Conservation (phyloP, 306 rosid genomes). For the Senna siamea region DNA sequence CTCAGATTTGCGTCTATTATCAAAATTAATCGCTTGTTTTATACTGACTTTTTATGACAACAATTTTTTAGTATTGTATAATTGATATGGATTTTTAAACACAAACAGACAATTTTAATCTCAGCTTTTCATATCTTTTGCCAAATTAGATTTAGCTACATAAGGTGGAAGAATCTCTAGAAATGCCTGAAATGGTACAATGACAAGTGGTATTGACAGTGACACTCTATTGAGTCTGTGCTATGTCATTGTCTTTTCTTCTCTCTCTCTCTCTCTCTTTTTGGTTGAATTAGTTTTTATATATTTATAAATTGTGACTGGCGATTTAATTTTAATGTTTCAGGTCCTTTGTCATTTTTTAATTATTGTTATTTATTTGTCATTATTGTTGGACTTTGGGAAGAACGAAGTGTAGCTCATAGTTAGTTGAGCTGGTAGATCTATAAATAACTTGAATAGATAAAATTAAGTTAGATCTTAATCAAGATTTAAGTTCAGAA, state of each 20-base stretch:
- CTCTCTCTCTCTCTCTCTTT: not conserved
- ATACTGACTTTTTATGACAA: too few species aligned
- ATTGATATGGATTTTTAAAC: too few species aligned
- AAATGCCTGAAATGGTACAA: slow-evolving; percentile 27
- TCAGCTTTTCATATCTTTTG: too few species aligned
- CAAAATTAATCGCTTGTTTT: not conserved
- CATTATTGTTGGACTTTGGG: not conserved
- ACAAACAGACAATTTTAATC: too few species aligned
- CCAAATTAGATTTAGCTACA: not conserved
- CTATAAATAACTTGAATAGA: not conserved
- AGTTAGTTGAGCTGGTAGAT: not conserved
- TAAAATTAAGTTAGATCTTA: not conserved
- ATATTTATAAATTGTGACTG: not conserved
- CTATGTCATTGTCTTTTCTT: slow-evolving; percentile 18
- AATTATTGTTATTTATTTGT: not conserved
- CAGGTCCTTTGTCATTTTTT: not conserved
- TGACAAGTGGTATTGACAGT: slow-evolving; percentile 14
- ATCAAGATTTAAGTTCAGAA: slow-evolving; percentile 12
- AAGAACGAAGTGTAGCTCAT: not conserved
- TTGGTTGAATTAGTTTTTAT: not conserved
- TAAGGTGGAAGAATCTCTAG: slow-evolving; percentile 35
- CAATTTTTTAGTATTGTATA: too few species aligned
- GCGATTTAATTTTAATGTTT: slow-evolving; percentile 1
- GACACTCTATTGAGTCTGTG: slow-evolving; percentile 16
- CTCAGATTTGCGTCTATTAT: not conserved